Conservation (phyloP, 352 stramenopile species). For the Bremia lactucae region DNA sequence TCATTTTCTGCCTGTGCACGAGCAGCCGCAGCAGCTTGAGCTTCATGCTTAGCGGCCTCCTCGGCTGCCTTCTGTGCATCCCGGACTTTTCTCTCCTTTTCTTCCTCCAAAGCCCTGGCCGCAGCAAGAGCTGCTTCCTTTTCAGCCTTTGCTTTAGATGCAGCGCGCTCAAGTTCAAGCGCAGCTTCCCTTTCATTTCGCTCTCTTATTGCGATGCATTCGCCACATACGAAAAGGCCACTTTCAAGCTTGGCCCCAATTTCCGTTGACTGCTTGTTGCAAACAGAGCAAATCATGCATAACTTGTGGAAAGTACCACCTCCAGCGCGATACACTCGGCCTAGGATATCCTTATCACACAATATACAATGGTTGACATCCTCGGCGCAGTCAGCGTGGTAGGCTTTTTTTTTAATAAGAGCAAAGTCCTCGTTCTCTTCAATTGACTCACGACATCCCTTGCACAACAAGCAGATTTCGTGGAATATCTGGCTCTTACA, state of each 20-base stretch:
- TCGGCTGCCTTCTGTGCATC: slow-evolving; percentile 23
- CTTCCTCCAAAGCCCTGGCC: slow-evolving; percentile 31
- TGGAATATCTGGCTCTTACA: slow-evolving; percentile 76
- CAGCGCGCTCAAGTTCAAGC: slow-evolving; percentile 28
- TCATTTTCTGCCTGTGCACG: slow-evolving; percentile 22
- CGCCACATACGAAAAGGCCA: slow-evolving; percentile 43
- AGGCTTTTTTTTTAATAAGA: slow-evolving; percentile 77
- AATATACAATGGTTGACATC: slow-evolving; percentile 56
- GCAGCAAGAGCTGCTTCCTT: slow-evolving; percentile 41
- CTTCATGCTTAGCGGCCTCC: slow-evolving; percentile 28
- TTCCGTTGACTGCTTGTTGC: slow-evolving; percentile 59
- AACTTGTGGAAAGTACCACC: slow-evolving; percentile 63
- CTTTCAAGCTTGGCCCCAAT: slow-evolving; percentile 38
- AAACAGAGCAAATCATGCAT: slow-evolving; percentile 69
- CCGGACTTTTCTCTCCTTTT: slow-evolving; percentile 30
- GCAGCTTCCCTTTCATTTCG: slow-evolving; percentile 39
- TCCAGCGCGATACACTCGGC: slow-evolving; percentile 54
- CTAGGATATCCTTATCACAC: slow-evolving; percentile 79
- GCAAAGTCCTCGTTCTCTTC: slow-evolving; percentile 70
- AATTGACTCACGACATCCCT: slow-evolving; percentile 61
- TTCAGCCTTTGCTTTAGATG: slow-evolving; percentile 34
- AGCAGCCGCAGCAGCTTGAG: slow-evolving; percentile 14
- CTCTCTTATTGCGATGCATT: slow-evolving; percentile 41
- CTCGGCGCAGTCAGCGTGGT: slow-evolving; percentile 61
- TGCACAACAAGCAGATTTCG: slow-evolving; percentile 74